phyloP scores from a whole-genome alignment of 208 protist species.

The Crithidia brevicula region DNA sequence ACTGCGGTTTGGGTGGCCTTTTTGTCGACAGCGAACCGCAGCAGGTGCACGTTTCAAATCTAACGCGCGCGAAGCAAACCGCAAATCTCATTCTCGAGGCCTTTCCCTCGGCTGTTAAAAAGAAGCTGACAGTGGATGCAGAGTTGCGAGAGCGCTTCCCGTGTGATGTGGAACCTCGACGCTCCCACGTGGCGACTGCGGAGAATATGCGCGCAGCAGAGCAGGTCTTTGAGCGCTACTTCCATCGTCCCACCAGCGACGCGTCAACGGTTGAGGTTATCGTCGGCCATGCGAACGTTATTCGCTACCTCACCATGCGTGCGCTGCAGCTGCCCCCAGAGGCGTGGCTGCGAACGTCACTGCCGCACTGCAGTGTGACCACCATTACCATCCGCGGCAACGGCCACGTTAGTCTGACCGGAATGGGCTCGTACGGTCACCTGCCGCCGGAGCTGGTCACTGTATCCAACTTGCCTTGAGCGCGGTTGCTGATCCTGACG shows the following conservation, averaged over 20 bases:
- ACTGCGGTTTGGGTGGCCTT: constrained; percentile 27
- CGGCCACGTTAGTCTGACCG: constrained; percentile 53
- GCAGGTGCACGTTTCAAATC: constrained; percentile 57
- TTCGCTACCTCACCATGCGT: constrained; percentile 86
- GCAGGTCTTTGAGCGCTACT: constrained; percentile 67
- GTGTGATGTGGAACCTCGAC: constrained; percentile 54
- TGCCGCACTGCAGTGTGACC: constrained; percentile 78
- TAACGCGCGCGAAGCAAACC: constrained; percentile 73
- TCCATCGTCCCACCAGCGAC: constrained; percentile 50
- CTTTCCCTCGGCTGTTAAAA: constrained; percentile 33
- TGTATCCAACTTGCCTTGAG: constrained; percentile 56
- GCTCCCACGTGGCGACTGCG: constrained; percentile 21
- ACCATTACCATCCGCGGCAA: constrained; percentile 56
- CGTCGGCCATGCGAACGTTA: constrained; percentile 86
- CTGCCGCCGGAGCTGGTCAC: constrained; percentile 59
- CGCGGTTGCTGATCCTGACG: too few relatives aligned
- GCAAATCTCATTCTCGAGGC: constrained; percentile 51
- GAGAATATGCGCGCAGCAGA: constrained; percentile 54
- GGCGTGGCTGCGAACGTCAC: constrained; percentile 76
- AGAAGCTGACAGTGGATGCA: constrained; percentile 40
- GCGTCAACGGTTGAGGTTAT: constrained; percentile 64
- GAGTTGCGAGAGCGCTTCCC: constrained; percentile 64
- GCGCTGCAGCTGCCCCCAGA: constrained; percentile 84
- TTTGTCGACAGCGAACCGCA: constrained; percentile 34
- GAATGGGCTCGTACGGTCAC: constrained; percentile 61